These are phyloP conservation scores for Mycosphaerella sp. DNA, from an alignment of 2,329 filamentous ascomycete species.

Conservation along the genomic window DNA sequence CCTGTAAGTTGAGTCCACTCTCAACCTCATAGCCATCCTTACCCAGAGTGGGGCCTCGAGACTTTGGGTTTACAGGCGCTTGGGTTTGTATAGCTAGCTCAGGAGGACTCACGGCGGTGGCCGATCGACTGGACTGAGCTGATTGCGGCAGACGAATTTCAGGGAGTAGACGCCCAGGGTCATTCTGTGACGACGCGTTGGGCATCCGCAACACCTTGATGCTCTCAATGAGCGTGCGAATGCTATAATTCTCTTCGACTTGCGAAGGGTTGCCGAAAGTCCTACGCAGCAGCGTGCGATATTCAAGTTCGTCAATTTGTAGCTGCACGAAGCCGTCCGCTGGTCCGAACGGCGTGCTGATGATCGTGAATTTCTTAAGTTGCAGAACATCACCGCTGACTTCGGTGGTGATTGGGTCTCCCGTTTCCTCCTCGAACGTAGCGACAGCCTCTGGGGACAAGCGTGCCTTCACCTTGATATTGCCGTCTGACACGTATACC, in stretches of 20 bases:
- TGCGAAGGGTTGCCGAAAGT: conserved; percentile 17
- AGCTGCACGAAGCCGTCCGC: conserved; percentile 26
- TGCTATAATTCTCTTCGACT: conserved; percentile 17
- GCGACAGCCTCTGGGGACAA: conserved; percentile 23
- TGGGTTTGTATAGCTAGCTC: not conserved
- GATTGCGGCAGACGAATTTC: not conserved
- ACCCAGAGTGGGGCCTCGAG: conserved; percentile 16
- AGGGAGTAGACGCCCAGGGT: not conserved
- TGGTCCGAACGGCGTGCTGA: conserved; percentile 28
- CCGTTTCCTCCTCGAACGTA: conserved; percentile 24
- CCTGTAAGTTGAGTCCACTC: conserved; percentile 26
- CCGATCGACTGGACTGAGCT: not conserved
- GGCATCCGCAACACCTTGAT: conserved; percentile 21
- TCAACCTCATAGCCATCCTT: conserved; percentile 26
- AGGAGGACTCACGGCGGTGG: not conserved
- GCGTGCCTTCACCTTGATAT: conserved; percentile 22
- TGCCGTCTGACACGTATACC: conserved; percentile 27
- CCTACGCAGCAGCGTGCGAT: conserved; percentile 26
- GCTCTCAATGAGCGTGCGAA: conserved; percentile 20
- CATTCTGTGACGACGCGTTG: conserved; percentile 2
- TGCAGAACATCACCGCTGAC: conserved; percentile 27
- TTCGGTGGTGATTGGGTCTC: conserved; percentile 18
- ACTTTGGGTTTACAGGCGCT: conserved; percentile 7
- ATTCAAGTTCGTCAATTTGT: conserved; percentile 26
- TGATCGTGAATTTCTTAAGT: conserved; percentile 20